Percentiles rank a stretch among this genome's conserved stretches.
Evolutionary conservation across 2,329 filamentous ascomycete genomes (phyloP).

Genomic region (Pochonia chlamydosporia): DNA sequence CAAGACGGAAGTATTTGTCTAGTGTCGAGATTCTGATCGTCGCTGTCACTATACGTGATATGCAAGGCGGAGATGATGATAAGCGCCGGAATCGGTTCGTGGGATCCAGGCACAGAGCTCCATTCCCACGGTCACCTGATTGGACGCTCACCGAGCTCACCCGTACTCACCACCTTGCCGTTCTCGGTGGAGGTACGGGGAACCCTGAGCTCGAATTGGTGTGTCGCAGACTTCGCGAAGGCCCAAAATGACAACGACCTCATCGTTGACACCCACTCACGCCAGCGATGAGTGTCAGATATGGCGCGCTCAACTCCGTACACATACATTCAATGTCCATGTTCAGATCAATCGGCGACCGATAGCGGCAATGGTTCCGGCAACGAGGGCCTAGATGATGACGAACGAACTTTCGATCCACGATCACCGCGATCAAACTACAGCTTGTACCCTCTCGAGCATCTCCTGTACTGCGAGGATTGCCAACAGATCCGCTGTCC

Average conservation of each 20-base stretch:
- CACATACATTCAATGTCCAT: slow-evolving; percentile 63
- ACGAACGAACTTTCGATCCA: slow-evolving; percentile 80
- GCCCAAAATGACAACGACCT: not conserved
- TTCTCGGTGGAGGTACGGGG: not conserved
- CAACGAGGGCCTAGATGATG: slow-evolving; percentile 43
- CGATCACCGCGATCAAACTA: slow-evolving; percentile 80
- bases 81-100: not conserved
- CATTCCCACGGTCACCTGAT: slow-evolving; percentile 6
- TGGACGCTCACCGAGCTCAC: not conserved
- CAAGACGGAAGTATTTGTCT: no score
- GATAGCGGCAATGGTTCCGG: slow-evolving; percentile 26
- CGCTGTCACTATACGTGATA: no score
- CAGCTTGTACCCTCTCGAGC: slow-evolving; percentile 86
- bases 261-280: not conserved
- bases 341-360: slow-evolving; percentile 41
- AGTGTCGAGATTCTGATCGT: no score
- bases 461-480: slow-evolving; percentile 94
- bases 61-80: not conserved
- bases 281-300: slow-evolving; percentile 6
- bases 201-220: not conserved
- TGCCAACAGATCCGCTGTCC: slow-evolving; percentile 95
- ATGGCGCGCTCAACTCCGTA: slow-evolving; percentile 54
- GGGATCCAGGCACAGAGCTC: not conserved
- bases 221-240: no score
- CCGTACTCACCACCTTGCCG: not conserved